Conservation (phyloP, 768 basidiomycete species). For the Ramaria rubella region DNA sequence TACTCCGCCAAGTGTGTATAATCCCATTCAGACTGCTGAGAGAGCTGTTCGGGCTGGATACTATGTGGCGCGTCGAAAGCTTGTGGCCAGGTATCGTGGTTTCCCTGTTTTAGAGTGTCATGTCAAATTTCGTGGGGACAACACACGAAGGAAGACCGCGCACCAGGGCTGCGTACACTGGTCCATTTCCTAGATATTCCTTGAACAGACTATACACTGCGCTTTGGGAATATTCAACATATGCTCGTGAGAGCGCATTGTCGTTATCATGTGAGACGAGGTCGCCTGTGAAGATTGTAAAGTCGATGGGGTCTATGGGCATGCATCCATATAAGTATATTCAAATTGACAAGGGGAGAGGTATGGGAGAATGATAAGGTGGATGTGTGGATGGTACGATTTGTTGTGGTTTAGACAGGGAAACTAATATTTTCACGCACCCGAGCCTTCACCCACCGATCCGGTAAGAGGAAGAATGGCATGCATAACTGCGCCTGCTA, state of each 20-base stretch:
- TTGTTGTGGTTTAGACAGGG: too few species aligned
- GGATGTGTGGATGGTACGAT: too few species aligned
- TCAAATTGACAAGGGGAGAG: too few species aligned
- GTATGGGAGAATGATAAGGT: too few species aligned
- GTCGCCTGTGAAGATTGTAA: slow-evolving; percentile 23
- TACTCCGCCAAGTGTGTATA: slow-evolving; percentile 8
- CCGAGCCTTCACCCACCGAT: slow-evolving; percentile 1
- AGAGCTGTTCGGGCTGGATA: slow-evolving; percentile 5
- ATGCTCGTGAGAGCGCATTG: slow-evolving; percentile 14
- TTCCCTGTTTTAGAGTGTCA: slow-evolving; percentile 1
- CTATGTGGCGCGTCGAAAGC: slow-evolving; percentile 9
- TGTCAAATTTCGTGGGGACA: neutral
- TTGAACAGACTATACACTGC: slow-evolving; percentile 19
- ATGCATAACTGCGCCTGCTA: slow-evolving; percentile 19
- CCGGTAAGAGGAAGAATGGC: slow-evolving; percentile 21
- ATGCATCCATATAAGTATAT: neutral
- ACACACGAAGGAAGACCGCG: neutral
- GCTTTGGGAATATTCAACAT: slow-evolving; percentile 10
- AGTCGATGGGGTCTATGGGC: slow-evolving; percentile 11
- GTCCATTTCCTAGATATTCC: slow-evolving; percentile 16
- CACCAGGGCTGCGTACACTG: slow-evolving; percentile 22
- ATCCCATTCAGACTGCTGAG: slow-evolving; percentile 8
- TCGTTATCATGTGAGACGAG: slow-evolving; percentile 22
- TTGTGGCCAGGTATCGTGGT: slow-evolving; percentile 11
- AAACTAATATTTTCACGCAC: too few species aligned